Conservation (phyloP, 768 basidiomycete species). For the Piloderma croceum region DNA sequence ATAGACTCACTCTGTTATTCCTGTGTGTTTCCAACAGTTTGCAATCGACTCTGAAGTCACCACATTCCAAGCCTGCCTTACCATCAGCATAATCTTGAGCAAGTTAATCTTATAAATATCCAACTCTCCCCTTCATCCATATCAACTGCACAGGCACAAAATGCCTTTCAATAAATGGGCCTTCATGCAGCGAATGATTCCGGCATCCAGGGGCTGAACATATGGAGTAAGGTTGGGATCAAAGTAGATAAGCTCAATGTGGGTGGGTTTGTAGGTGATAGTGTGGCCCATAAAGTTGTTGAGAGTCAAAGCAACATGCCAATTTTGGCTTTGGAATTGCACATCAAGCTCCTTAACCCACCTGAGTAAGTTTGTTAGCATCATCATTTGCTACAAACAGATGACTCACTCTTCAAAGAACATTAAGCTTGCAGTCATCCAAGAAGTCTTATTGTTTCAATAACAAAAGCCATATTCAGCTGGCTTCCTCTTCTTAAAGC, state of each 20-base stretch:
- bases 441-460: too few relatives aligned
- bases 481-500: too few relatives aligned
- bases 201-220: neutral
- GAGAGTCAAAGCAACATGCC: too few relatives aligned
- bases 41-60: constrained; percentile 26
- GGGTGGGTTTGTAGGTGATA: constrained; percentile 5
- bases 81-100: constrained; percentile 31
- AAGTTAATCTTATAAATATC: constrained; percentile 34
- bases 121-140: constrained; percentile 24
- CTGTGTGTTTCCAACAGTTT: constrained; percentile 33
- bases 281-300: constrained; percentile 5
- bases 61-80: constrained; percentile 25
- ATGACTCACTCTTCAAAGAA: too few relatives aligned
- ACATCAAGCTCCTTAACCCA: too few relatives aligned
- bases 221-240: neutral
- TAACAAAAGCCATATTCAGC: too few relatives aligned
- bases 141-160: constrained; percentile 23
- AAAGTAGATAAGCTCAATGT: constrained; percentile 1
- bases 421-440: too few relatives aligned
- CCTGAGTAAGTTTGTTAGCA: too few relatives aligned
- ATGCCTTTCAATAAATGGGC: constrained; percentile 26
- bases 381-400: too few relatives aligned
- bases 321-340: too few relatives aligned
- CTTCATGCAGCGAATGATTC: constrained; percentile 22
- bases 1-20: too few relatives aligned